phyloP scores from a whole-genome alignment of 2,329 filamentous ascomycete genomes.

The Fonsecaea monophora region DNA sequence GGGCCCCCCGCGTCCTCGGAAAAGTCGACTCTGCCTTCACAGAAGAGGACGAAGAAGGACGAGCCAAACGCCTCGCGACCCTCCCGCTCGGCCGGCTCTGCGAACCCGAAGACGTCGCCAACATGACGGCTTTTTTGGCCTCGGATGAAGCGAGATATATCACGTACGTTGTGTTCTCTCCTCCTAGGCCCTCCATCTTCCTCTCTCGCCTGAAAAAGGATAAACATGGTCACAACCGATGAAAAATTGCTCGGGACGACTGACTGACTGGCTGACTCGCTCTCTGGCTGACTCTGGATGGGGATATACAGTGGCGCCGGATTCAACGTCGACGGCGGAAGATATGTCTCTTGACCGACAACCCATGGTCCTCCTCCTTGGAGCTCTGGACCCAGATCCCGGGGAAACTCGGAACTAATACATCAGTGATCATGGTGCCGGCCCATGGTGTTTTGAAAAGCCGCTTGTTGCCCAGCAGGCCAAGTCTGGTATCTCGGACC shows the following conservation, averaged over 20 bases:
- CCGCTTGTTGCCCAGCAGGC: too few relatives aligned
- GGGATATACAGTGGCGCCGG: background rate
- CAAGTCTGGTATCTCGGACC: too few relatives aligned
- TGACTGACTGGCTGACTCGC: too few relatives aligned
- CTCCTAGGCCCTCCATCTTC: too few relatives aligned
- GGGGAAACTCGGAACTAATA: too few relatives aligned
- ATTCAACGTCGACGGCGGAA: background rate
- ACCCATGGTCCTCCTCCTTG: background rate
- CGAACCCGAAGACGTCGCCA: conserved; percentile 2
- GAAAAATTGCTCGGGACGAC: background rate
- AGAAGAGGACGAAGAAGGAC: background rate
- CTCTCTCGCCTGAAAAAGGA: too few relatives aligned
- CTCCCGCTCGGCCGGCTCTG: background rate
- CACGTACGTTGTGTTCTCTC: background rate
- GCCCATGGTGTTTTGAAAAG: too few relatives aligned
- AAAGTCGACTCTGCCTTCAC: background rate
- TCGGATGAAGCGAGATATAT: conserved; percentile 11
- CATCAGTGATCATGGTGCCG: too few relatives aligned
- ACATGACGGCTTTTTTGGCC: background rate
- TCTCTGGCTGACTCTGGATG: background rate
- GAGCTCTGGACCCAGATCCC: background rate
- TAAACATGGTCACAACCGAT: too few relatives aligned
- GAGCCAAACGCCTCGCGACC: background rate
- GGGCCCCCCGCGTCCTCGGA: background rate
- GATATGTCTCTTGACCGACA: background rate